Percentiles rank a stretch among this genome's conserved stretches.
Evolutionary conservation across 2,329 filamentous ascomycete genomes (phyloP).

Genomic region (Fusarium sterilihyphosum): DNA sequence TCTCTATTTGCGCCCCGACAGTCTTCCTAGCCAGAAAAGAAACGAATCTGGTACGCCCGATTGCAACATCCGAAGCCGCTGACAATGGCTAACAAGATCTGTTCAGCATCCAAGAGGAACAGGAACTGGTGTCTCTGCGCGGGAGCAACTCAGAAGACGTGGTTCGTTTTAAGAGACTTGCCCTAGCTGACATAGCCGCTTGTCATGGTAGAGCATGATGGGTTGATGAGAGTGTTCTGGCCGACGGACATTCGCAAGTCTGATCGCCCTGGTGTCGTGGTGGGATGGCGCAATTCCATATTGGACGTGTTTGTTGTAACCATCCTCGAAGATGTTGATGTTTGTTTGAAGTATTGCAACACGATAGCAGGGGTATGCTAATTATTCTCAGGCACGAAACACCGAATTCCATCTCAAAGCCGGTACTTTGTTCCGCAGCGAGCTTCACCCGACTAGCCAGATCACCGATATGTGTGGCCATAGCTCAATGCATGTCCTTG

Average conservation of each 20-base stretch:
- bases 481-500: slow-evolving; percentile 84
- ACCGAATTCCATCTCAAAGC: slow-evolving; percentile 89
- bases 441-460: slow-evolving; percentile 79
- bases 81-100: slow-evolving; percentile 29
- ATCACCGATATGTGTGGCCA: slow-evolving; percentile 89
- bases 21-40: slow-evolving; percentile 84
- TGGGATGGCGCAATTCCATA: slow-evolving; percentile 95
- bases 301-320: slow-evolving; percentile 91
- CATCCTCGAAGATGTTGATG: slow-evolving; percentile 90
- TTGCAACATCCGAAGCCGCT: slow-evolving; percentile 29
- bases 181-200: slow-evolving; percentile 42
- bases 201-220: slow-evolving; percentile 80
- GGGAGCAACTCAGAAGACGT: slow-evolving; percentile 92
- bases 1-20: slow-evolving; percentile 84
- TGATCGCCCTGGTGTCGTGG: slow-evolving; percentile 81
- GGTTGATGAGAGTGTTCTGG: slow-evolving; percentile 98
- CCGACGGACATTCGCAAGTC: slow-evolving; percentile 83
- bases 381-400: slow-evolving; percentile 68
- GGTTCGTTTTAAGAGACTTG: slow-evolving; percentile 81
- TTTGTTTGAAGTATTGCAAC: slow-evolving; percentile 53
- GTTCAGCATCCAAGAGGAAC: slow-evolving; percentile 82
- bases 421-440: slow-evolving; percentile 84
- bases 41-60: slow-evolving; percentile 74
- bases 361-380: slow-evolving; percentile 25
- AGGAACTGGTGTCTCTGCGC: slow-evolving; percentile 86